Percentiles rank a stretch among this genome's conserved stretches.
These are phyloP conservation scores for Sugiyamaella pinicola DNA, from an alignment of 1,139 yeast species.

Conservation along the genomic window DNA sequence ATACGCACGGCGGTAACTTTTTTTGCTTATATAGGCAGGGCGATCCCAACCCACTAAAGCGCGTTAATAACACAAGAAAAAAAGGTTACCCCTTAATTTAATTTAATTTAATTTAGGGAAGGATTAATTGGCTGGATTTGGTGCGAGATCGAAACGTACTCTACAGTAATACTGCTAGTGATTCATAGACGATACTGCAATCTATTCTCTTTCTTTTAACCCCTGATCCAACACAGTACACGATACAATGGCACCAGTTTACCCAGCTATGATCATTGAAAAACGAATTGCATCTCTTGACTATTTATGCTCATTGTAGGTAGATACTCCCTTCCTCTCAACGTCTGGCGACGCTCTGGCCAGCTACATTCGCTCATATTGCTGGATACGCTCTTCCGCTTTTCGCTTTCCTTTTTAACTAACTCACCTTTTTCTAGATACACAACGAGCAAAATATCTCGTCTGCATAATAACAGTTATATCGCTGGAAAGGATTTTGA, in stretches of 20 bases:
- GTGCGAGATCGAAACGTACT: not conserved
- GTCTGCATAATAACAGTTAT: slow-evolving; percentile 25
- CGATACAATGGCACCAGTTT: slow-evolving; percentile 10
- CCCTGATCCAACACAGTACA: too few species aligned
- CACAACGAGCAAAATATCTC: slow-evolving; percentile 32
- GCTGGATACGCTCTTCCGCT: not conserved
- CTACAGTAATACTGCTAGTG: too few species aligned
- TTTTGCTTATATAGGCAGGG: not conserved
- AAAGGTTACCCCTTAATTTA: not conserved
- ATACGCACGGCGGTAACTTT: not conserved
- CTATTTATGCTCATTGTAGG: slow-evolving; percentile 36
- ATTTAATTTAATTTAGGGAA: too few species aligned
- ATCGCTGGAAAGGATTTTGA: slow-evolving; percentile 33
- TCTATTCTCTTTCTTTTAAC: too few species aligned
- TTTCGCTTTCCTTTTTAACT: not conserved
- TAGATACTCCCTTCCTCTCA: too few species aligned
- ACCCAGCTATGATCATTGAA: slow-evolving; percentile 26
- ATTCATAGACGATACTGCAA: too few species aligned
- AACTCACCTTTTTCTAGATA: slow-evolving; percentile 16
- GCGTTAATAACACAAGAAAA: too few species aligned
- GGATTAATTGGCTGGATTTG: too few species aligned
- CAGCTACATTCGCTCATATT: too few species aligned
- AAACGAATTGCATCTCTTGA: slow-evolving; percentile 34
- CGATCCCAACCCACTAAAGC: not conserved
- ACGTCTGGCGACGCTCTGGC: too few species aligned